Base-by-base conservation (phyloP, 352 stramenopile genomes). In the Globisporangium irregulare region DNA sequence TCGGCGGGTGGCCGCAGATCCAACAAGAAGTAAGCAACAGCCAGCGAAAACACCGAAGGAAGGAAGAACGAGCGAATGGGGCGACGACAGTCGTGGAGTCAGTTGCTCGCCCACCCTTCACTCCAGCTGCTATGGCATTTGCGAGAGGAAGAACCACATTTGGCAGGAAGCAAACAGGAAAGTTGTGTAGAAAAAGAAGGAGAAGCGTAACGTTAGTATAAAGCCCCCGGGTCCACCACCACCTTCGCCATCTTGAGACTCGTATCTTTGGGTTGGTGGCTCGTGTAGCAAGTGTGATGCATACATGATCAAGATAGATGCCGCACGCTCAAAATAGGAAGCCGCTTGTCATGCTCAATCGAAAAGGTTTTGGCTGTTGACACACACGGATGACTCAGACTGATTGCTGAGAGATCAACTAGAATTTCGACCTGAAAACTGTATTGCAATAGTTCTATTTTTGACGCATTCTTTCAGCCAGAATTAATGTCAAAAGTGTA, bases 1-100 rank as follows among this genome's bases (percentile, higher is more conserved):
- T 90, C 84, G 32, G 77, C 84, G 27, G 88, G 87, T 71, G 76
- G 76, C 36, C 76, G 74, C 51, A 67, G 59, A 36, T 51, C 66
- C 18, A 62, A 55, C 38, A 67, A 67, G 38, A 69, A 64, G 41
- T 69, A 64, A 66, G n/a, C 4, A 18, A 29, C 18, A 9, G 29
- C 27, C 32, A 41, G 41, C 24, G 55, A 61, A 53, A 7, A 25
- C 41, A 24, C 25, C 25, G 29, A 29, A 38, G 59, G 10, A 41
- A 18, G 36, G 14, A 20, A 64, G 20, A 4, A 29, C 32, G 54
- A 24, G 25, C 36, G 29, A 8, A 61, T 51, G 7, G 18, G 0
- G 6, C 2, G 15, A 6, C 7, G 18, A 7, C 6, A 24, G 43
- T 51, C 18, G 18, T n/a, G 6, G 10, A 51, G 43, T 4, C 18